A percentile compares a stretch with the other conserved stretches of the same genome.
Evolutionary conservation across 2,329 filamentous ascomycete species (phyloP).

Genomic region (Calonectria montana): DNA sequence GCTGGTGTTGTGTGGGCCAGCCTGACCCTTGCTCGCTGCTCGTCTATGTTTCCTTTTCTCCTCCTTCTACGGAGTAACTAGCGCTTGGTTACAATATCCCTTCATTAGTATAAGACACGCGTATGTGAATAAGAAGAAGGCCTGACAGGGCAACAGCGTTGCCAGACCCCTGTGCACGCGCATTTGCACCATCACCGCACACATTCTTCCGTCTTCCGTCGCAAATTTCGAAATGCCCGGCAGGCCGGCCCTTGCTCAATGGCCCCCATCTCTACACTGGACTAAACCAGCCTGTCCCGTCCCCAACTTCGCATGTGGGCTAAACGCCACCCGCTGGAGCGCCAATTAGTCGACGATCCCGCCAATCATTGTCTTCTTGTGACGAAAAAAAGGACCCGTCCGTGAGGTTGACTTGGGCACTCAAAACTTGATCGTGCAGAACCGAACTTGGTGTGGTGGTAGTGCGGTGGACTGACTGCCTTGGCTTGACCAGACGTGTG

Average conservation of each 20-base stretch:
- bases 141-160: background rate
- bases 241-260: background rate
- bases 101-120: background rate
- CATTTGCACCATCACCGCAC: background rate
- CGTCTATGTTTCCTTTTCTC: background rate
- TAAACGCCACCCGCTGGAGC: slow-evolving; percentile 4
- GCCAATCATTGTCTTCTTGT: slow-evolving; percentile 28
- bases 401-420: slow-evolving; percentile 20
- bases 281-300: background rate
- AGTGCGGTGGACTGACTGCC: background rate
- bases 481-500: background rate
- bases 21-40: background rate
- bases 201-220: background rate
- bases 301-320: background rate
- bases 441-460: slow-evolving; percentile 8
- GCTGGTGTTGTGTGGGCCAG: background rate
- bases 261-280: slow-evolving; percentile 1
- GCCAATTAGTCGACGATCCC: slow-evolving; percentile 6
- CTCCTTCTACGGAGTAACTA: too few species aligned
- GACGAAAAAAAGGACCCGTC: slow-evolving; percentile 19
- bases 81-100: background rate
- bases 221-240: background rate
- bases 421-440: slow-evolving; percentile 13
- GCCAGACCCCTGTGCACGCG: background rate
- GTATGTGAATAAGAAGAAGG: background rate